Conservation (phyloP, 345 rosid species). For the Brassica rapa region DNA sequence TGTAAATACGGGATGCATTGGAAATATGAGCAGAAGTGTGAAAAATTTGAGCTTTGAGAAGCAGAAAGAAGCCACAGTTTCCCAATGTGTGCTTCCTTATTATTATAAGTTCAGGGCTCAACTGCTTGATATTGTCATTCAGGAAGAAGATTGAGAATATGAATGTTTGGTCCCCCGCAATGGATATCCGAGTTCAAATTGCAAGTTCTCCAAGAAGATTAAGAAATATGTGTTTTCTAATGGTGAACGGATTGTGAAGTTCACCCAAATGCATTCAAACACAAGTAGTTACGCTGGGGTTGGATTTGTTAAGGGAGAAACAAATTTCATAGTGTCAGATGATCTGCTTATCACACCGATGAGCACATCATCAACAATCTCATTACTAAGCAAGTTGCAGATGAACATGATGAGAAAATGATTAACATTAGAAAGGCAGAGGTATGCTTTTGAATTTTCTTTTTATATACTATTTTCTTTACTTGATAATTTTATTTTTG, state of each 20-base stretch:
- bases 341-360: constrained; percentile 23
- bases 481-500: background rate
- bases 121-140: background rate
- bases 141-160: background rate
- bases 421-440: constrained; percentile 25
- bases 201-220: background rate
- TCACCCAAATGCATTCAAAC: background rate
- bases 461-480: background rate
- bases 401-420: constrained; percentile 18
- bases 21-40: constrained; percentile 14
- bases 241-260: background rate
- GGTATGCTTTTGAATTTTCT: background rate
- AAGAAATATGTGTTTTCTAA: background rate
- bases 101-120: background rate
- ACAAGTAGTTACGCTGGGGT: background rate
- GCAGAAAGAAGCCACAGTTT: background rate
- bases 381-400: constrained; percentile 19
- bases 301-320: constrained; percentile 26
- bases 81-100: constrained; percentile 12
- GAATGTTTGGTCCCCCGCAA: background rate
- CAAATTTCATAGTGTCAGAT: constrained; percentile 20
- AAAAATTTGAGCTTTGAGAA: constrained; percentile 10
- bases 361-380: constrained; percentile 27
- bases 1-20: background rate
- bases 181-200: background rate